A percentile compares a stretch with the other conserved stretches of the same genome.
These are phyloP conservation scores for Xylaria curta DNA, from an alignment of 495 filamentous ascomycete genomes.

Conservation along the genomic window DNA sequence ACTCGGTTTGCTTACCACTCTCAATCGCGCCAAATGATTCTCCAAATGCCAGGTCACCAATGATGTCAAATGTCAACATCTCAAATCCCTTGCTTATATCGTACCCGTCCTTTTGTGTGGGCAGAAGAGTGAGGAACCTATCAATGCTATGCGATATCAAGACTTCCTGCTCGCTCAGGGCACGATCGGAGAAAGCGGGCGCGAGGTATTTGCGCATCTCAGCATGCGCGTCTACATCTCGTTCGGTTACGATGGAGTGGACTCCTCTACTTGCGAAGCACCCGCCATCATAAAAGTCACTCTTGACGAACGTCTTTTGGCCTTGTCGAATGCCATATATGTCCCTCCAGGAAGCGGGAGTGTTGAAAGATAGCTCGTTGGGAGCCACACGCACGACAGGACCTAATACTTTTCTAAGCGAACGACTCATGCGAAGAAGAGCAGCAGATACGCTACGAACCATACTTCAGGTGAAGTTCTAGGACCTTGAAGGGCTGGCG, in stretches of 20 bases:
- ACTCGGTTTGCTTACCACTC: slow-evolving; percentile 19
- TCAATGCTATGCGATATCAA: slow-evolving; percentile 52
- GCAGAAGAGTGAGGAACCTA: slow-evolving; percentile 49
- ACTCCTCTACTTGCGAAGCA: slow-evolving; percentile 25
- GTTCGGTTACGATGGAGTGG: slow-evolving; percentile 37
- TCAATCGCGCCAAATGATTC: slow-evolving; percentile 46
- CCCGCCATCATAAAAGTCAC: slow-evolving; percentile 43
- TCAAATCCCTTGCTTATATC: slow-evolving; percentile 39
- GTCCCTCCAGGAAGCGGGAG: slow-evolving; percentile 56
- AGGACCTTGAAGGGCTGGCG: slow-evolving; percentile 28
- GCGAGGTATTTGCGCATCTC: slow-evolving; percentile 53
- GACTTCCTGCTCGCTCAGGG: slow-evolving; percentile 55
- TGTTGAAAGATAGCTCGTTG: slow-evolving; percentile 58
- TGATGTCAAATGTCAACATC: slow-evolving; percentile 41
- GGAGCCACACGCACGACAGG: slow-evolving; percentile 59
- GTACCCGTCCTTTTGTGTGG: slow-evolving; percentile 27
- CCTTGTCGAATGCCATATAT: slow-evolving; percentile 53
- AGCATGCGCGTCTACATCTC: slow-evolving; percentile 50
- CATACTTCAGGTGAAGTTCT: slow-evolving; percentile 26
- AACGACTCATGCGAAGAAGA: neutral
- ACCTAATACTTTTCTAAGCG: slow-evolving; percentile 31
- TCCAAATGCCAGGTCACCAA: slow-evolving; percentile 42
- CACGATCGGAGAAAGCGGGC: slow-evolving; percentile 59
- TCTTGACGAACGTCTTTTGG: slow-evolving; percentile 40
- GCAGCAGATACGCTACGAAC: slow-evolving; percentile 12